Evolutionary conservation across 371 early-diverging fungal species (phyloP), one percentile per base, ranked within the genome.

Genomic region (Capniomyces stellatus): DNA sequence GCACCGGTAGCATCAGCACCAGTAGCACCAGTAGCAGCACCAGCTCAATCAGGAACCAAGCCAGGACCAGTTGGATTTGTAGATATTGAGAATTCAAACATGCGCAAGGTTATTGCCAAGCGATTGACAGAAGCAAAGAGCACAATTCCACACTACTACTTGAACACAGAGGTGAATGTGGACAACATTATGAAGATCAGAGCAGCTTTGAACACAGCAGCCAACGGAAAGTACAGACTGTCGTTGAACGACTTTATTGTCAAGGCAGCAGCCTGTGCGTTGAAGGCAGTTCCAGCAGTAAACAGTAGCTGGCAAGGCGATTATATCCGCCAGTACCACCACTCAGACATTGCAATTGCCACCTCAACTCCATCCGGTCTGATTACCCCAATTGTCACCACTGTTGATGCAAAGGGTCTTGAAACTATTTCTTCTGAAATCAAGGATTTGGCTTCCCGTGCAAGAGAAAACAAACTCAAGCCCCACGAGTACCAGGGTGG

Each of bases 401-500:
- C 71, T 50, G 89, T 86, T 49, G 92, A 95, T 50, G 54, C 71
- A 57, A 83, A 82, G 73, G 98, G 98, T 22, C 78, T 97, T 48
- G 70, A 82, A 47, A 60, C 74, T 51, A 94, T 95, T 62, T 89
- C 93, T 39, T 68, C 75, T 61, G 76, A 76, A 58, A 82, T 92
- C 54, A 87, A 87, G 69, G 82, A 82, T 44, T 67, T 97, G 61
- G 95, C 92, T 28, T 71, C 68, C 27, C 81, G 83, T 54, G 98
- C 95, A 29, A 86, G 85, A 51, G 78, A 72, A 49, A 83, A 83
- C 71, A 91, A 91, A 74, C 78, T 97, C 12, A 73, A 76, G 57
- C 98, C 95, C 51, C 77, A 91, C 51, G 95, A 97, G 76, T 96
- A 86, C 81, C 94, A 92, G 73, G 89, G 89, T 60, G 98, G 98